These are phyloP conservation scores for Apiospora malaysiana DNA, from an alignment of 2,329 filamentous ascomycete species.

Conservation along the genomic window DNA sequence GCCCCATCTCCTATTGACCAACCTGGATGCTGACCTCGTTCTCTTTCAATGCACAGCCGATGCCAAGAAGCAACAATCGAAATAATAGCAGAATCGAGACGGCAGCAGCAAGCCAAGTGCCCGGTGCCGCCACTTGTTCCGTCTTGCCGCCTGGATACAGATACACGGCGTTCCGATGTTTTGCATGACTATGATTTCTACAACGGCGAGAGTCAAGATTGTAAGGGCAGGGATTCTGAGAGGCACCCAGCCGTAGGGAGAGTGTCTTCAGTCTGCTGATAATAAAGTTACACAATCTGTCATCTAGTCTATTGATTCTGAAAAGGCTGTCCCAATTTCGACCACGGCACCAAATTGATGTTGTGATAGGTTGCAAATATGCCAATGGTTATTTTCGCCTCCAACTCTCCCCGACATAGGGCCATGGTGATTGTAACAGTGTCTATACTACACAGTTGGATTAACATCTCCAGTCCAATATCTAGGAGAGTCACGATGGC, in stretches of 20 bases:
- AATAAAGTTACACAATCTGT: slow-evolving; percentile 2
- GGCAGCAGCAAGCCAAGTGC: neutral
- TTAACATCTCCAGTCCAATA: neutral
- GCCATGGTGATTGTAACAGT: neutral
- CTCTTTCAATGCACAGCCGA: slow-evolving; percentile 50
- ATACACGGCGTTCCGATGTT: slow-evolving; percentile 7
- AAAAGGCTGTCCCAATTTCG: neutral
- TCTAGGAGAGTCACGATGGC: neutral
- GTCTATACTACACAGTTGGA: no score
- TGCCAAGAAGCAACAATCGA: slow-evolving; percentile 51
- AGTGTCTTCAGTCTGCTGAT: neutral
- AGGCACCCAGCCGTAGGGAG: neutral
- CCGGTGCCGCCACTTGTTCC: neutral
- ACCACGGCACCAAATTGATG: neutral
- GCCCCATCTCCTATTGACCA: neutral
- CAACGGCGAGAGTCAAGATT: neutral
- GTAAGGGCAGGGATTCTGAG: neutral
- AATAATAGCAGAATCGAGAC: slow-evolving; percentile 36
- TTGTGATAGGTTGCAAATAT: neutral
- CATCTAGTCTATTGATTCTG: neutral
- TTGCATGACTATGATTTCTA: slow-evolving; percentile 1
- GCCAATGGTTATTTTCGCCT: neutral
- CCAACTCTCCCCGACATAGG: neutral
- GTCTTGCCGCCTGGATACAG: neutral
- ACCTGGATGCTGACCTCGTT: neutral